These are phyloP conservation scores for Suhomyces guaymorum DNA, from an alignment of 1,139 yeast genomes.

Conservation along the genomic window DNA sequence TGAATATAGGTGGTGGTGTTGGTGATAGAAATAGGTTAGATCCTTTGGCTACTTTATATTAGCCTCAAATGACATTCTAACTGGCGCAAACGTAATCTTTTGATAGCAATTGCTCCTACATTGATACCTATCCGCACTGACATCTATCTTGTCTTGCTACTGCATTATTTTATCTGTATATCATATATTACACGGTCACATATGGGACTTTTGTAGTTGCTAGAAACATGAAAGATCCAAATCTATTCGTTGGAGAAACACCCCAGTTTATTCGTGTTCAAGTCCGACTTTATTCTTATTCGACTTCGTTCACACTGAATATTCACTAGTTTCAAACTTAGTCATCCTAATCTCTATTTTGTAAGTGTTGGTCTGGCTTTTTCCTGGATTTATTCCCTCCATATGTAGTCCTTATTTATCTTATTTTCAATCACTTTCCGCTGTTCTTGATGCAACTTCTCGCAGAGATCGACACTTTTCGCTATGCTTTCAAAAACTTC, in stretches of 20 bases:
- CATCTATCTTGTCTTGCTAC: not conserved
- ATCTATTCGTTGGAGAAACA: too few relatives aligned
- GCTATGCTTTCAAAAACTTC: constrained; percentile 53
- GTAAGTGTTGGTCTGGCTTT: too few relatives aligned
- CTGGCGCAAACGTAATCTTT: too few relatives aligned
- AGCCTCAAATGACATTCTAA: too few relatives aligned
- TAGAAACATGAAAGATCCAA: too few relatives aligned
- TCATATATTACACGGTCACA: not conserved
- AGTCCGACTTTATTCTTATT: too few relatives aligned
- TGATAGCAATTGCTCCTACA: too few relatives aligned
- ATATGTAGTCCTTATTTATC: constrained; percentile 55
- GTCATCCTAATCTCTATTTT: too few relatives aligned
- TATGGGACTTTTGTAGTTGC: too few relatives aligned
- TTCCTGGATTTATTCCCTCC: constrained; percentile 44
- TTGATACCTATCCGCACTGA: not conserved
- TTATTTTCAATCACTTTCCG: constrained; percentile 51
- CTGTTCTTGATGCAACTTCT: constrained; percentile 44
- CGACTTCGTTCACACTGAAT: too few relatives aligned
- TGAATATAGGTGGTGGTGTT: constrained; percentile 27
- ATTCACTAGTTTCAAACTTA: too few relatives aligned
- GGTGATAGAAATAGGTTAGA: constrained; percentile 32
- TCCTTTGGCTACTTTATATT: constrained; percentile 51
- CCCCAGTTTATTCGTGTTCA: too few relatives aligned
- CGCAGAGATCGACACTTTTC: constrained; percentile 48
- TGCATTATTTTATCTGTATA: constrained; percentile 3